A percentile compares a stretch with the other conserved stretches of the same genome.
These are phyloP conservation scores for Cutaneotrichosporon cutaneum DNA, from an alignment of 1,284 basidiomycete genomes.

Conservation along the genomic window DNA sequence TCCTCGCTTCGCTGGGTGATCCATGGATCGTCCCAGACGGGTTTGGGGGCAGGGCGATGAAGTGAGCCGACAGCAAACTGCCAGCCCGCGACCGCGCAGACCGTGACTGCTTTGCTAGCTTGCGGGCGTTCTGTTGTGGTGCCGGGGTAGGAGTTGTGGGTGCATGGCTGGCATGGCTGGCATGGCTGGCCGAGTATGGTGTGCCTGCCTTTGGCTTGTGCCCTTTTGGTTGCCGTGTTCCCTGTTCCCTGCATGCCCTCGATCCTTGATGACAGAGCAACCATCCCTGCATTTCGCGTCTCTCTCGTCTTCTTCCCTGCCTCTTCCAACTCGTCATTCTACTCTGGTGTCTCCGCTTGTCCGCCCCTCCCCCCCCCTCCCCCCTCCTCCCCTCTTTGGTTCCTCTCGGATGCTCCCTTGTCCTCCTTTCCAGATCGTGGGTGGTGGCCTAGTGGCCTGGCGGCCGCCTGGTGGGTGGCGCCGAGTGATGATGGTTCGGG, in stretches of 20 bases:
- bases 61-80: no score
- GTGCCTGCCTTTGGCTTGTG: neutral
- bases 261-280: slow-evolving; percentile 2
- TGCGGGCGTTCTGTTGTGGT: no score
- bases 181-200: neutral
- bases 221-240: neutral
- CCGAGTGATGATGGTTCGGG: no score
- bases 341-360: neutral
- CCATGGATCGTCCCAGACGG: no score
- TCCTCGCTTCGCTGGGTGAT: no score
- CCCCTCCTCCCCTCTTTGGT: neutral
- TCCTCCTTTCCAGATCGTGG: neutral
- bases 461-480: no score
- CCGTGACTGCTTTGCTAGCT: no score
- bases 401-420: neutral
- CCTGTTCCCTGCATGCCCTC: neutral
- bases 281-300: neutral
- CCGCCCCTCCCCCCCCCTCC: neutral
- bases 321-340: neutral
- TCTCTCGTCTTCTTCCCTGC: neutral
- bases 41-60: no score
- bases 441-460: neutral
- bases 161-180: neutral
- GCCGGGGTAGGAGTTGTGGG: neutral
- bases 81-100: no score